Conservation (phyloP, 495 filamentous ascomycete genomes). For the Hamigera avellanea region DNA sequence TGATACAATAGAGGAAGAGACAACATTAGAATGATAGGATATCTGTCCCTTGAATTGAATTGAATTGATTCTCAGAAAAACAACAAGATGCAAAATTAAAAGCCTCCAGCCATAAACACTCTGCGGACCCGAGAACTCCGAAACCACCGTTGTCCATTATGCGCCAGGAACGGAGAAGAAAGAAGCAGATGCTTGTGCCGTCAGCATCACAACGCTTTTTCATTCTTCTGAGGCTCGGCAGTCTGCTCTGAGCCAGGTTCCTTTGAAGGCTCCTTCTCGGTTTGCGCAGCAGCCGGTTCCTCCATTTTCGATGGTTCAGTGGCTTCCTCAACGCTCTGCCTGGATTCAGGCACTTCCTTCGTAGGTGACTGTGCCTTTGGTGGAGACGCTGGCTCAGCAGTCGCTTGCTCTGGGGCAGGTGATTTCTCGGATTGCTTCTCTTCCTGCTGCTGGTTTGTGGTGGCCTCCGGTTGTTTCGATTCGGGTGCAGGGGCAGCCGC, state of each 20-base stretch:
- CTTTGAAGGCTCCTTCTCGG: slow-evolving; percentile 12
- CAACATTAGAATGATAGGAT: slow-evolving; percentile 6
- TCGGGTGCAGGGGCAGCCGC: slow-evolving; percentile 20
- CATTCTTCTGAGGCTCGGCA: slow-evolving; percentile 13
- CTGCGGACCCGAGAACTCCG: slow-evolving; percentile 29
- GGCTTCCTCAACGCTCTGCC: slow-evolving; percentile 5
- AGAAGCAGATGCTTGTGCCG: slow-evolving; percentile 7
- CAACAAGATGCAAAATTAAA: not conserved
- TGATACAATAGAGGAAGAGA: slow-evolving; percentile 3
- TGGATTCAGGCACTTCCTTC: slow-evolving; percentile 12
- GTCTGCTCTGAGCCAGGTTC: slow-evolving; percentile 11
- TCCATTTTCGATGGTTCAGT: slow-evolving; percentile 11
- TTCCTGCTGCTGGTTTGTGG: slow-evolving; percentile 8
- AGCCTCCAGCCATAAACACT: not conserved
- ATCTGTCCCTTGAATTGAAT: no score
- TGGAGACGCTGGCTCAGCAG: slow-evolving; percentile 11
- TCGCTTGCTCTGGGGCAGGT: slow-evolving; percentile 10
- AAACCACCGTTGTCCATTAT: slow-evolving; percentile 29
- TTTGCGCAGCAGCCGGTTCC: slow-evolving; percentile 8
- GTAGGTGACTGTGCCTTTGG: slow-evolving; percentile 8
- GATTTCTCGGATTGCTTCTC: slow-evolving; percentile 15
- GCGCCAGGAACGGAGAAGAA: slow-evolving; percentile 22
- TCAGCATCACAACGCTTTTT: slow-evolving; percentile 8
- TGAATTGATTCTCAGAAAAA: no score
- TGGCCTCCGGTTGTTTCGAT: slow-evolving; percentile 11